Percentiles rank a stretch among this genome's conserved stretches.
Conservation (phyloP, 345 rosid genomes). For the Eutrema yunnanense region DNA sequence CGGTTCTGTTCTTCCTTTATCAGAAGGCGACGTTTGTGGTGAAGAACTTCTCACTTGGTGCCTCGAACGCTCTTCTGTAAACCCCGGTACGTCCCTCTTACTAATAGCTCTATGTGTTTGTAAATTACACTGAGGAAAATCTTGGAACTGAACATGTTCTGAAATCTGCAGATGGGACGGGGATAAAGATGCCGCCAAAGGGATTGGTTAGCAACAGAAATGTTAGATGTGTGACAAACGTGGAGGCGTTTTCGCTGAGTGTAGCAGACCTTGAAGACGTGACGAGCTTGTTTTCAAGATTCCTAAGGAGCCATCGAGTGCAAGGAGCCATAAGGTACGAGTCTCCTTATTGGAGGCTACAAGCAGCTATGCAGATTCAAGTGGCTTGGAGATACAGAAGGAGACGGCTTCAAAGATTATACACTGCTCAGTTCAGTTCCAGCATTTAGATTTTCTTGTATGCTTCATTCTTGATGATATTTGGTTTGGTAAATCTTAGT, state of each 20-base stretch:
- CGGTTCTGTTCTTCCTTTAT: constrained; percentile 34
- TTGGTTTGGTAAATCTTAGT: no score
- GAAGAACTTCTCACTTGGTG: constrained; percentile 93
- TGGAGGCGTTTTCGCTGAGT: constrained; percentile 78
- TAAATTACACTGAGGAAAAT: no score
- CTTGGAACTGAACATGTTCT: constrained; percentile 4
- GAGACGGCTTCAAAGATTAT: constrained; percentile 37
- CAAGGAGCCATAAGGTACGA: constrained; percentile 85
- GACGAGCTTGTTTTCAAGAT: constrained; percentile 55
- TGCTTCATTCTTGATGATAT: background rate
- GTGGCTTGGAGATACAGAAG: constrained; percentile 82
- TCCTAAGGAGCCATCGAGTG: constrained; percentile 54
- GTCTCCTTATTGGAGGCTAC: constrained; percentile 73
- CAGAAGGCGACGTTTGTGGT: constrained; percentile 73
- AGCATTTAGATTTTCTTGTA: background rate
- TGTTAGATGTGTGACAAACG: constrained; percentile 60
- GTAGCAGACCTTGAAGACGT: constrained; percentile 81
- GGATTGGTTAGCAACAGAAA: constrained; percentile 50
- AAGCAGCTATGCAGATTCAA: constrained; percentile 57
- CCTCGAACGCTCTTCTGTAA: constrained; percentile 63
- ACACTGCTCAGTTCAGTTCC: constrained; percentile 13
- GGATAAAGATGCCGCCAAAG: constrained; percentile 39
- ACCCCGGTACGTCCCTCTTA: constrained; percentile 40
- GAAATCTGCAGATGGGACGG: constrained; percentile 46
- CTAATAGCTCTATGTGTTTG: no score